Evolutionary conservation across 148 eudicot species (phyloP).

Genomic region (Camellia granthamiana): DNA sequence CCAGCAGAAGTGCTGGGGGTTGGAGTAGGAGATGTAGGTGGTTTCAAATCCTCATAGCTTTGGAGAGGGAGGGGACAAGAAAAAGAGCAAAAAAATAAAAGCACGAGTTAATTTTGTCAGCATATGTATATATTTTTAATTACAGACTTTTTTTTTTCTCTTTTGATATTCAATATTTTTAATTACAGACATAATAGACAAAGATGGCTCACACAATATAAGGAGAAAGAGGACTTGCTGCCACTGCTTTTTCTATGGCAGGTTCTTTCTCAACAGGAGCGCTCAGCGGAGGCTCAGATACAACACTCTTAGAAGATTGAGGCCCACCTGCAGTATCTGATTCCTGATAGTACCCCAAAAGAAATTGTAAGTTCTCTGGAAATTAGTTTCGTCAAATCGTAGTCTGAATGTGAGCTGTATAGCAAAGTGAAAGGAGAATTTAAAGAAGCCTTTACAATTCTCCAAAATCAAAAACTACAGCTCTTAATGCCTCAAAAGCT

Average conservation of each 20-base stretch:
- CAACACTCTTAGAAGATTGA: slow-evolving; percentile 22
- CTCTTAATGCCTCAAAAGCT: not conserved
- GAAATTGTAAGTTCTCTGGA: not conserved
- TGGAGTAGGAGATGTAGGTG: slow-evolving; percentile 66
- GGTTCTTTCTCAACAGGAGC: slow-evolving; percentile 33
- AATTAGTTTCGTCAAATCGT: not conserved
- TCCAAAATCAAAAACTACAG: not conserved
- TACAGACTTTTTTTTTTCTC: not conserved
- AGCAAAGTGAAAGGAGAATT: not conserved
- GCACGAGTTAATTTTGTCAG: not conserved
- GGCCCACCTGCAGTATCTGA: slow-evolving; percentile 22
- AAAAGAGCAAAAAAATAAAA: not conserved
- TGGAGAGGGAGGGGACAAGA: not conserved
- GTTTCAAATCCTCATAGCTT: slow-evolving; percentile 68
- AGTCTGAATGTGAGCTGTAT: not conserved
- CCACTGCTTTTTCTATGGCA: slow-evolving; percentile 24
- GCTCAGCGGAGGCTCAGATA: slow-evolving; percentile 26
- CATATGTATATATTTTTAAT: slow-evolving; percentile 1
- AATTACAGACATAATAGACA: not conserved
- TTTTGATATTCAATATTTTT: not conserved
- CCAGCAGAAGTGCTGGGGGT: slow-evolving; percentile 23
- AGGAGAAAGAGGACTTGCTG: slow-evolving; percentile 60
- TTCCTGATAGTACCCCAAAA: slow-evolving; percentile 30
- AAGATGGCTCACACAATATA: slow-evolving; percentile 54
- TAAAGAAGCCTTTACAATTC: not conserved